Base-by-base conservation (phyloP, 148 eudicot genomes). In the Amaranthus palmeri region DNA sequence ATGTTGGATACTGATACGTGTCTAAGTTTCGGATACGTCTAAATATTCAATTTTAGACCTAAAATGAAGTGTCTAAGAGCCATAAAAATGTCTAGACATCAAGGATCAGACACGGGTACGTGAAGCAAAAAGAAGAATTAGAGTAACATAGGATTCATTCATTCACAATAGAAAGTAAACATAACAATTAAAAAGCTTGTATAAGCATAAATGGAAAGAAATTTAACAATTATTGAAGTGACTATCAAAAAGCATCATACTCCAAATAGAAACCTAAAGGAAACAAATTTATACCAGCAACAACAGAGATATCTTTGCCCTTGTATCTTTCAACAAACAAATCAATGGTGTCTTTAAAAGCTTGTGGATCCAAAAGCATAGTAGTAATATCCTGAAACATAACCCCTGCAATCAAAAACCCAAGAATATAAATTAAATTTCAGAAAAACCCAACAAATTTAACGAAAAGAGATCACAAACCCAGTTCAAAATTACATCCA, bases 341-440 rank as follows among this genome's bases (percentile, higher is more conserved):
- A 78, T 93, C 98, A 69, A 93, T 89, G 14, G 98, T 93, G 60
- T 93, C 98, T 83, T 83, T 89, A 78, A 93, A 93, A 25, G 98
- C 98, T 75, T 80, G 81, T 41, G 90, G 96, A 84, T 93, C 97
- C 71, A 93, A 87, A 76, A 93, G 85, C 85, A 93, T 74, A 42
- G 98, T 91, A 4, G 98, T 93, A 77, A 93, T 93, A 79, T 93
- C 98, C 92, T 91, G 97, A 83, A 93, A 93, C 85, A 87, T 44
- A 50, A 93, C 81, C 82, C 93, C 96, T 90, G 61, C 50, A 47
- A 68, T 18, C 56, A 44, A 42, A 42, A 51, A 53, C 36, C 40
- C 49, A 71, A 15, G 14, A 17, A 8, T 18, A 15, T 55, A 40
- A 47, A 47, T 14, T 10, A 57, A 61, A 51, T 13, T 48, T 5